phyloP scores from a whole-genome alignment of 768 basidiomycete genomes.

The Butyriboletus loyo region DNA sequence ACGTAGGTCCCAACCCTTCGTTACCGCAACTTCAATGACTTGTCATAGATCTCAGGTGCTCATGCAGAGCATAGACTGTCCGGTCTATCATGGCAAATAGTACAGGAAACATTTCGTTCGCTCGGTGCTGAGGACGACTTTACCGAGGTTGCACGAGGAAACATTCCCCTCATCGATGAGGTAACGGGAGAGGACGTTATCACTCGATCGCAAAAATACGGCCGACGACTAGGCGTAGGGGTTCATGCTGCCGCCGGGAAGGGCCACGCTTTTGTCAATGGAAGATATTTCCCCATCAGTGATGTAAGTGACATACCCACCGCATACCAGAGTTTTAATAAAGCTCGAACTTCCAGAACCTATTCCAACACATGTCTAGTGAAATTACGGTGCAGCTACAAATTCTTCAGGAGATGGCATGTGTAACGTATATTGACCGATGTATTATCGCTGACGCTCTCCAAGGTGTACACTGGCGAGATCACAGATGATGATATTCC shows the following conservation, averaged over 20 bases:
- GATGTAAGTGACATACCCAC: constrained; percentile 50
- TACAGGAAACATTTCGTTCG: constrained; percentile 38
- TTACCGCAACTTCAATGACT: constrained; percentile 1
- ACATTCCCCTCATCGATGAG: constrained; percentile 25
- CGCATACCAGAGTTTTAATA: neutral
- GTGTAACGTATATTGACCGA: constrained; percentile 10
- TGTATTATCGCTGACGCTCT: neutral
- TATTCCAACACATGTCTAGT: constrained; percentile 28
- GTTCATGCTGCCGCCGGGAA: constrained; percentile 30
- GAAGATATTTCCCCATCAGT: constrained; percentile 67
- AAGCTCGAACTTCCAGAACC: constrained; percentile 10
- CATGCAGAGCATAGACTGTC: constrained; percentile 33
- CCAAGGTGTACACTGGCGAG: constrained; percentile 54
- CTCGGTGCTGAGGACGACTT: constrained; percentile 39
- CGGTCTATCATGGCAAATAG: constrained; percentile 42
- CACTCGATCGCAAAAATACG: constrained; percentile 50
- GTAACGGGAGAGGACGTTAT: constrained; percentile 33
- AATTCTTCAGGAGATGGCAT: constrained; percentile 72
- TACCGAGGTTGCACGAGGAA: constrained; percentile 36
- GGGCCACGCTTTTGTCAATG: constrained; percentile 86
- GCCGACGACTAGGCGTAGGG: constrained; percentile 54
- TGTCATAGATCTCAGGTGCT: constrained; percentile 37
- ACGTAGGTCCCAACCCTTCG: constrained; percentile 1
- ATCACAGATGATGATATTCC: constrained; percentile 51
- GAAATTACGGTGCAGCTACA: constrained; percentile 60